These are phyloP conservation scores for Alternaria sp. DNA, from an alignment of 2,329 filamentous ascomycete species.

Conservation along the genomic window DNA sequence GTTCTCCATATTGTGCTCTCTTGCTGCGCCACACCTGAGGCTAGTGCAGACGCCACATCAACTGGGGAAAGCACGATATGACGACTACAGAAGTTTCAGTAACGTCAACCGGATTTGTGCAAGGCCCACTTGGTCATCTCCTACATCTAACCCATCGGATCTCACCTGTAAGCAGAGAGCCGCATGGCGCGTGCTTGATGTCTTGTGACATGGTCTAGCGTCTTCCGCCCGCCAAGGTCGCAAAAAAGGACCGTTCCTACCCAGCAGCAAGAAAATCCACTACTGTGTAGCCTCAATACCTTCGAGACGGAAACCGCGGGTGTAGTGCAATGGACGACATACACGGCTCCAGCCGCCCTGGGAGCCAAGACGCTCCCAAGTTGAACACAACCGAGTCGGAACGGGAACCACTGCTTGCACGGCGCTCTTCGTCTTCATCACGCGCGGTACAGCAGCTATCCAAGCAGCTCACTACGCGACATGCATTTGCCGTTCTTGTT, in stretches of 20 bases:
- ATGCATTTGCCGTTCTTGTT: slow-evolving; percentile 67
- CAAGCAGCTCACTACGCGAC: slow-evolving; percentile 48
- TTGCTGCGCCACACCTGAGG: background rate
- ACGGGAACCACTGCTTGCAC: slow-evolving; percentile 39
- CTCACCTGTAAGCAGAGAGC: background rate
- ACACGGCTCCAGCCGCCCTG: background rate
- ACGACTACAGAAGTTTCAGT: background rate
- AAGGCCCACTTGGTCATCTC: background rate
- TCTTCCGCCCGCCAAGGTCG: background rate
- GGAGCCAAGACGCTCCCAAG: slow-evolving; percentile 21
- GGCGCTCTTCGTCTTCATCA: slow-evolving; percentile 26
- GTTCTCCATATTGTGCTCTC: background rate
- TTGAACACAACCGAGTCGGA: slow-evolving; percentile 32
- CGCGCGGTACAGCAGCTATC: slow-evolving; percentile 16
- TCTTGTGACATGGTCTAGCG: slow-evolving; percentile 7
- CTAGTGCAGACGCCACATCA: background rate
- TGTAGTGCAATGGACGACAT: slow-evolving; percentile 2
- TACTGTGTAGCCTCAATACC: background rate
- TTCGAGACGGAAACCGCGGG: background rate
- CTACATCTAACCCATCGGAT: background rate
- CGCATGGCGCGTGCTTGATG: slow-evolving; percentile 2
- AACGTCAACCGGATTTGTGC: background rate
- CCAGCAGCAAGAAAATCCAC: background rate
- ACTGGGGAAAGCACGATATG: background rate
- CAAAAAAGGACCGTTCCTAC: slow-evolving; percentile 2